phyloP scores from a whole-genome alignment of 164 flowering plant genomes.

The Piper longum region DNA sequence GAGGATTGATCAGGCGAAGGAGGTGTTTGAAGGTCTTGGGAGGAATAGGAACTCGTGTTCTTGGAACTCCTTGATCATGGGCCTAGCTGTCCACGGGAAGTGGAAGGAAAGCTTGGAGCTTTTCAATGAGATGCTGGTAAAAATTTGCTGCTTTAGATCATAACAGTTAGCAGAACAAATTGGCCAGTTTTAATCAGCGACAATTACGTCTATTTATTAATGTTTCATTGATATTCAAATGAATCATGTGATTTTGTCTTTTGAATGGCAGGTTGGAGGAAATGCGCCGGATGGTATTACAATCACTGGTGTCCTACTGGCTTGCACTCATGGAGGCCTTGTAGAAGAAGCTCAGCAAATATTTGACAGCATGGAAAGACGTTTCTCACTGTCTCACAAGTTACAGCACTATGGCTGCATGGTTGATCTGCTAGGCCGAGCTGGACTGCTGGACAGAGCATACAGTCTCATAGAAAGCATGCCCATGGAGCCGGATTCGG shows the following conservation, averaged over 20 bases:
- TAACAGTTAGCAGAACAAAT: no score
- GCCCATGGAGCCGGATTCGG: constrained; percentile 81
- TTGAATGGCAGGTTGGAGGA: constrained; percentile 23
- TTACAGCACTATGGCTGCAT: constrained; percentile 78
- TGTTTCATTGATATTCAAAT: neutral
- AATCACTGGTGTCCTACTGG: constrained; percentile 60
- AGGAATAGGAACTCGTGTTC: constrained; percentile 41
- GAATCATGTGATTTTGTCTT: neutral
- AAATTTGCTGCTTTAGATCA: no score
- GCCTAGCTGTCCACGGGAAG: constrained; percentile 71
- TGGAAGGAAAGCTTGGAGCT: constrained; percentile 40
- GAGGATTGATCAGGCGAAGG: constrained; percentile 36
- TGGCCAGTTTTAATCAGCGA: neutral
- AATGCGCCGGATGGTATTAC: constrained; percentile 62
- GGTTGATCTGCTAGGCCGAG: constrained; percentile 80
- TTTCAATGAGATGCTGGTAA: constrained; percentile 51
- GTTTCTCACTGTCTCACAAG: constrained; percentile 37
- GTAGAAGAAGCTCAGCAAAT: constrained; percentile 34
- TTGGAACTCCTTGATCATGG: constrained; percentile 85
- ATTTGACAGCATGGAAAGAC: constrained; percentile 39
- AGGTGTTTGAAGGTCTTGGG: constrained; percentile 50
- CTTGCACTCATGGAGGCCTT: constrained; percentile 76
- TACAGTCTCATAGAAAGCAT: constrained; percentile 40
- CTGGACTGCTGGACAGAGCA: constrained; percentile 53
- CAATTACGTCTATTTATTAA: no score